Evolutionary conservation across 2,329 filamentous ascomycete genomes (phyloP), one percentile per base, ranked within the genome.

Genomic region (Trematosphaeria pertusa): DNA sequence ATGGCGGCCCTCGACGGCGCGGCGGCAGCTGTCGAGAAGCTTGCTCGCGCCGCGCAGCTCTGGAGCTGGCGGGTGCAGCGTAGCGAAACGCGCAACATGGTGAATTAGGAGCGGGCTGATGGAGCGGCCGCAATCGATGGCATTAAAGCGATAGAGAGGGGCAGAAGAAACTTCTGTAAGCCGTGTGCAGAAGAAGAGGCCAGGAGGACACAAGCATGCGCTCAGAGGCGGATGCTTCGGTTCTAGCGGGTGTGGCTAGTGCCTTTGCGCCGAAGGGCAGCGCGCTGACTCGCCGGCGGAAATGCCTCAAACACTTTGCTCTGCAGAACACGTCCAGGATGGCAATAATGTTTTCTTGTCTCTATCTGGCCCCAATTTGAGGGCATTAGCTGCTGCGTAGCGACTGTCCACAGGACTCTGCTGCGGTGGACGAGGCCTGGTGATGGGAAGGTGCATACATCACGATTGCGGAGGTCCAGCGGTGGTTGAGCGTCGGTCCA

Each of bases 31-130:
- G 59, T 73, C 48, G 68, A 76, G 58, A 75, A 75, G 69, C 62
- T 67, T 64, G 74, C 71, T 65, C 67, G 73, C 61, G 70, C 63
- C 57, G 71, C 73, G 71, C 76, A 77, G 75, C 78, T 78, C 73
- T 79, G 78, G 74, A 88, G 81, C 78, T 82, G 82, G 70, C 80
- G 80, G 78, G 84, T 81, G 74, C 84, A 83, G 65, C 81, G 80
- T 61, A 89, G 74, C 59, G 85, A 83, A 72, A 81, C 83, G 77
- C 86, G 85, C 81, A 90, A 81, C 87, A 91, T 91, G 77, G 74
- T 81, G 77, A 66, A 56, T 57, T 59, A 57, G 41, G 43, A 49
- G 50, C 26, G 33, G 22, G 30, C 14, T 37, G 47, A 41, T 35
- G 50, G 57, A 46, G 44, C 54, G 39, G 45, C 52, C 43, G 51